phyloP scores from a whole-genome alignment of 805 yeast genomes.

The Metschnikowia chrysomelidarum region DNA sequence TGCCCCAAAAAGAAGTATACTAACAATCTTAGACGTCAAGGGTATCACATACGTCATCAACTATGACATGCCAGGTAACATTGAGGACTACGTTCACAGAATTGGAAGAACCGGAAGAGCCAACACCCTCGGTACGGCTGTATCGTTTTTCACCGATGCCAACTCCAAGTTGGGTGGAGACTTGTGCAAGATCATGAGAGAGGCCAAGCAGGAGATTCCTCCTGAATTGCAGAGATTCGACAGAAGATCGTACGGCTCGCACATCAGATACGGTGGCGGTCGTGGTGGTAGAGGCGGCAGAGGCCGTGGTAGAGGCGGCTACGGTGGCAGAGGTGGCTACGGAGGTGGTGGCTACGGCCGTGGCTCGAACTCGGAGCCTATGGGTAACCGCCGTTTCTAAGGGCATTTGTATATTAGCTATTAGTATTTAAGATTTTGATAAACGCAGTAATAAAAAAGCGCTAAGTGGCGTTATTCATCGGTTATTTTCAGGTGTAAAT shows the following conservation, averaged over 20 bases:
- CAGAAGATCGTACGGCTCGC: conserved; percentile 64
- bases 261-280: conserved; percentile 49
- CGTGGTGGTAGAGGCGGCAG: conserved; percentile 47
- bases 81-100: conserved; percentile 98
- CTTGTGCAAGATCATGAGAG: conserved; percentile 83
- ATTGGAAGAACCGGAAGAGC: conserved; percentile 99
- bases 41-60: conserved; percentile 93
- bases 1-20: conserved; percentile 19
- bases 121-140: conserved; percentile 93
- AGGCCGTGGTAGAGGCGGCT: conserved; percentile 25
- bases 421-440: too few relatives aligned
- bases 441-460: too few relatives aligned
- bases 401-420: too few relatives aligned
- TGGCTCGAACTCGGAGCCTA: conserved; percentile 52
- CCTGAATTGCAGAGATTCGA: conserved; percentile 70
- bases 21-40: conserved; percentile 77
- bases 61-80: conserved; percentile 96
- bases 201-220: conserved; percentile 91
- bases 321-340: conserved; percentile 46
- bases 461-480: too few relatives aligned
- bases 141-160: conserved; percentile 87
- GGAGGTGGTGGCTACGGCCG: conserved; percentile 53
- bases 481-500: too few relatives aligned
- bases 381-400: conserved; percentile 48
- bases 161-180: conserved; percentile 89